A percentile compares a stretch with the other conserved stretches of the same genome.
These are phyloP conservation scores for Phytophthora tentaculata DNA, from an alignment of 352 stramenopile genomes.

Conservation along the genomic window DNA sequence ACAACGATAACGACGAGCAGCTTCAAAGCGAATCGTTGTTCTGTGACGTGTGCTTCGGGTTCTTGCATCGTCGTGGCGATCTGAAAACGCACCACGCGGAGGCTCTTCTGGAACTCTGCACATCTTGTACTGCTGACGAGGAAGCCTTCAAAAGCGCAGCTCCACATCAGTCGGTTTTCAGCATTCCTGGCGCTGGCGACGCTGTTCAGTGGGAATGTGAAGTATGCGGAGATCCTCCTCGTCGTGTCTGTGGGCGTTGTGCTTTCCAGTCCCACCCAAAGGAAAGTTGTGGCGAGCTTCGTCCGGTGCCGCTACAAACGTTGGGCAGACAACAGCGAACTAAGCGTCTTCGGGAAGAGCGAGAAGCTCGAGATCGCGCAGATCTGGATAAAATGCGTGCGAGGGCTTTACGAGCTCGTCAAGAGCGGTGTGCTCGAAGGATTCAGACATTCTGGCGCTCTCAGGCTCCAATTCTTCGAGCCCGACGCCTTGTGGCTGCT, in stretches of 20 bases:
- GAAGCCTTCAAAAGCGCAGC: conserved; percentile 18
- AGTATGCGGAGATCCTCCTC: conserved; percentile 27
- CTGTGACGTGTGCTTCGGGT: conserved; percentile 75
- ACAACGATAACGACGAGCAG: conserved; percentile 2
- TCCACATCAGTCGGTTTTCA: conserved; percentile 1
- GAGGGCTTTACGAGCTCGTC: conserved; percentile 29
- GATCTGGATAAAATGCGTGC: conserved; percentile 55
- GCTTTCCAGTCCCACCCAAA: conserved; percentile 45
- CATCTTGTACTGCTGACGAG: conserved; percentile 33
- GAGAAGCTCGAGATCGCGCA: conserved; percentile 49
- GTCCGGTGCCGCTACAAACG: conserved; percentile 42
- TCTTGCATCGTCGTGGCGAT: conserved; percentile 51
- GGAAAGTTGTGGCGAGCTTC: conserved; percentile 54
- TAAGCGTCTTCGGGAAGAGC: conserved; percentile 40
- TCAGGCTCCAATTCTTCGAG: conserved; percentile 40
- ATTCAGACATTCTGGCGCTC: conserved; percentile 68
- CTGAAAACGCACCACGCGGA: conserved; percentile 50
- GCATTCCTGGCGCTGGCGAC: conserved; percentile 9
- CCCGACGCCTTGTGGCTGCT: conserved; percentile 27
- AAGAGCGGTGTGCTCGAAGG: conserved; percentile 37
- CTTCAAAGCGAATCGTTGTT: conserved; percentile 45
- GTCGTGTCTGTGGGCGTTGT: conserved; percentile 54
- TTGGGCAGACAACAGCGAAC: conserved; percentile 45
- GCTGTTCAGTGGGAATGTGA: conserved; percentile 62
- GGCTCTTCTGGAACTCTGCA: conserved; percentile 56